Evolutionary conservation across 1,139 yeast species (phyloP), one percentile per base, ranked within the genome.

Genomic region (Debaryomycetaceae sp.): DNA sequence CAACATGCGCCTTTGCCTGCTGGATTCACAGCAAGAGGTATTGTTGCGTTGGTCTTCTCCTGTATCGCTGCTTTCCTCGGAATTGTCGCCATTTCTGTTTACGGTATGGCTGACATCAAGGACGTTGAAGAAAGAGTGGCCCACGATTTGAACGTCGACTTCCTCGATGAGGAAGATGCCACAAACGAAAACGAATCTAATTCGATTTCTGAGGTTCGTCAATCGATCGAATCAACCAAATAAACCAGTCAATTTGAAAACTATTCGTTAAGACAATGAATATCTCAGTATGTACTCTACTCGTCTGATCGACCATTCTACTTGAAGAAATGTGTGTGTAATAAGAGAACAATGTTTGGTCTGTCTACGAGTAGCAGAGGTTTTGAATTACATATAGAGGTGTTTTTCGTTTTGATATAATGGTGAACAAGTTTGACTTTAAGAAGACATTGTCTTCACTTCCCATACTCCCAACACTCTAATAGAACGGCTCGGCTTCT

Each of bases 21-120:
- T 37, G 90, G 91, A 6, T 85, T 85, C 64, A 84, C 91, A 3
- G 57, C 73, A 22, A 81, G 78, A 62, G 91, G 91, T 39, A 83
- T 82, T 58, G 62, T 82, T 50, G 90, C 90, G 7, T 63, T 85
- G 47, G 63, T 72, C 0, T 60, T 81, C 42, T 83, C 87, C 30
- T 71, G 82, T 38, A 36, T 76, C n/a, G 72, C 77, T 39, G 90
- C 84, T 22, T 38, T 83, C 23, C 74, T 71, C 49, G 91, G 91
- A 38, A 57, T 85, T 24, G 66, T 57, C 44, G 67, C 80, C 17
- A 83, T 85, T 50, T 72, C 78, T 46, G 63, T 70, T 44, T 85
- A 78, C 57, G 91, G 91, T 45, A 64, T 84, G 65, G 78, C 77
- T 45, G 97, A 88, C 56, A 73, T 81, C 60, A 73, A 74, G 53